Evolutionary conservation across 805 yeast genomes (phyloP).

Genomic region (Candida michaelii): DNA sequence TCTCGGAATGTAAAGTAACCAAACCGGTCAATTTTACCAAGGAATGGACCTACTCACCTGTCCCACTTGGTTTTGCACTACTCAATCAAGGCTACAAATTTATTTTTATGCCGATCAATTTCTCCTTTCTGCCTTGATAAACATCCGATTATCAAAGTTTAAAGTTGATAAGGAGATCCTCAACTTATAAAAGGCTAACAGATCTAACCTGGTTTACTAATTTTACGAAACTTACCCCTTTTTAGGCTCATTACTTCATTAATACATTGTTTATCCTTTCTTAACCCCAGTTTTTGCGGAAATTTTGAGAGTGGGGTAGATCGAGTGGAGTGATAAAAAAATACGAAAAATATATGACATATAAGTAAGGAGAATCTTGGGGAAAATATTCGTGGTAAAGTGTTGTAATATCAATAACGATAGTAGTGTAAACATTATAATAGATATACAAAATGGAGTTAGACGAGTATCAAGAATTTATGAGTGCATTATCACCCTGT

Average conservation of each 20-base stretch:
- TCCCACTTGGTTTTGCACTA: background rate
- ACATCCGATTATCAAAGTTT: too few species aligned
- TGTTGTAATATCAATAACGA: too few species aligned
- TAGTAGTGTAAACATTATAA: too few species aligned
- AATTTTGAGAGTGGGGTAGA: slow-evolving; percentile 6
- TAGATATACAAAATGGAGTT: background rate
- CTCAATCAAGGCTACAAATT: background rate
- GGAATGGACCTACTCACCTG: background rate
- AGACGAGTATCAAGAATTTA: slow-evolving; percentile 9
- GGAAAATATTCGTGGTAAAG: too few species aligned
- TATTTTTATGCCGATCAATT: background rate
- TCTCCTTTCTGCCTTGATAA: background rate
- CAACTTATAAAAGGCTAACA: too few species aligned
- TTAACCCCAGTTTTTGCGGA: slow-evolving; percentile 5
- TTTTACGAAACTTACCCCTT: too few species aligned
- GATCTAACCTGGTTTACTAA: too few species aligned
- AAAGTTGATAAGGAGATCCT: too few species aligned
- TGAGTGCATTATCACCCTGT: slow-evolving; percentile 13
- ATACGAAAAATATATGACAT: background rate
- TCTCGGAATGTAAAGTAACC: too few species aligned
- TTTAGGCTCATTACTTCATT: too few species aligned
- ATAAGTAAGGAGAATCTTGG: background rate
- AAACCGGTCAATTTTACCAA: background rate
- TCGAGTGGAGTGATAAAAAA: slow-evolving; percentile 5
- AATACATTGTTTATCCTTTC: background rate